A percentile compares a stretch with the other conserved stretches of the same genome.
These are phyloP conservation scores for Rhizophlyctis rosea DNA, from an alignment of 192 early-diverging fungal species.

Conservation along the genomic window DNA sequence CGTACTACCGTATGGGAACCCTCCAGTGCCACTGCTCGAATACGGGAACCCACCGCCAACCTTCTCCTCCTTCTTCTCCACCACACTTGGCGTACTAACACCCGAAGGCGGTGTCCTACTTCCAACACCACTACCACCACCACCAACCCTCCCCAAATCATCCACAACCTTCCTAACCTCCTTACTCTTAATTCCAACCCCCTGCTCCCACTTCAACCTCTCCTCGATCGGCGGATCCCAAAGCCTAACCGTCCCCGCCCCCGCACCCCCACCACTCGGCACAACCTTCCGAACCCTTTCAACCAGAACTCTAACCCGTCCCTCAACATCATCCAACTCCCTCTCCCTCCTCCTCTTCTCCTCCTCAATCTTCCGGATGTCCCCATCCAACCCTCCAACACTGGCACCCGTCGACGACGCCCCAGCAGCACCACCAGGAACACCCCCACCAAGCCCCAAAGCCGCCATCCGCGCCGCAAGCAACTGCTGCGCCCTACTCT, in stretches of 20 bases:
- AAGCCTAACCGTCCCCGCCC: conserved; percentile 1
- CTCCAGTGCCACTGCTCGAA: no score
- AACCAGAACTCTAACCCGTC: conserved; percentile 27
- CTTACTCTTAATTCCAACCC: conserved; percentile 42
- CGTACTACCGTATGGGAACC: no score
- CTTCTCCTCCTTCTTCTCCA: no score
- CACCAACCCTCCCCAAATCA: conserved; percentile 24
- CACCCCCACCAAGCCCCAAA: conserved; percentile 39
- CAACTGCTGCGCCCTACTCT: conserved; percentile 39
- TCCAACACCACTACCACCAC: background rate
- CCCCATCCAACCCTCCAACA: conserved; percentile 16
- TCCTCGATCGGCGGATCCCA: conserved; percentile 47
- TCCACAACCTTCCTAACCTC: conserved; percentile 34
- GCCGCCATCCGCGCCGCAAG: conserved; percentile 51
- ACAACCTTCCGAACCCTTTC: conserved; percentile 12
- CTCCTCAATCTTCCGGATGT: conserved; percentile 32
- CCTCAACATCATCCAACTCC: conserved; percentile 37
- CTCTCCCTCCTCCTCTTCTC: conserved; percentile 22
- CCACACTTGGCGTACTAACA: background rate
- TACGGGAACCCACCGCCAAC: conserved; percentile 1
- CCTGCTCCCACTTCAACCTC: conserved; percentile 46
- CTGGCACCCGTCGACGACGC: conserved; percentile 3
- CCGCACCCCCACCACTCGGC: no score
- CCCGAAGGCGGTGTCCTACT: background rate
- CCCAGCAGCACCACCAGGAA: conserved; percentile 5